Evolutionary conservation across 768 basidiomycete genomes (phyloP), one percentile per base, ranked within the genome.

Genomic region (Termitomyces heimii): DNA sequence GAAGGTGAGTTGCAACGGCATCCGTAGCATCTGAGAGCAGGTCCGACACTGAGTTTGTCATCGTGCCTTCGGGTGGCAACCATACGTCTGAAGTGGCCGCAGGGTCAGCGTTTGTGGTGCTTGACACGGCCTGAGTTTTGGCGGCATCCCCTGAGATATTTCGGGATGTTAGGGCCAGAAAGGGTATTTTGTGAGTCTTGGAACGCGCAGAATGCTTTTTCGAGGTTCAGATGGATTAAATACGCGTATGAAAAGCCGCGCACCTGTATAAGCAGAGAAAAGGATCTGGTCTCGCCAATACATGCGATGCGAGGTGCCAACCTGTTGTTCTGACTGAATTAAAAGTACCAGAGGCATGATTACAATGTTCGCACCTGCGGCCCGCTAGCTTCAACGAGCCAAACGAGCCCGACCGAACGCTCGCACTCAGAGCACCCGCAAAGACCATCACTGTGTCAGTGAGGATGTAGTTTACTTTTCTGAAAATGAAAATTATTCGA

Each of bases 1-100:
- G 68, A 35, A 67, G 49, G 37, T 63, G 67, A 39, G 63, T 61
- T 10, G 71, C 56, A 12, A 67, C 62, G 26, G 71, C 60, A 53
- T 71, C 62, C 22, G 67, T 63, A 7, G 69, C 5, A 39, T 65
- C 58, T 18, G 57, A 48, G 0, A 62, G 39, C 5, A 62, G 20
- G 7, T 61, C 56, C 14, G 49, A 43, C 10, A 56, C 28, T 20
- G 60, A 54, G 9, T 58, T 57, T 6, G 53, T 50, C 0, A 40
- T 12, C 16, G 50, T 18, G 22, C 47, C 20, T 16, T 56, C 58
- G 5, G 50, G 49, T 26, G 59, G 44, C 18, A 54, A 10, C 34
- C 8, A 43, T 8, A 45, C 47, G n/a, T 24, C 49, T 31, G 52
- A 3, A 24, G 56, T 9, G n/a, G 53, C 24, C 7, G 44, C 31